Evolutionary conservation across 202 grass and related monocot genomes (phyloP).

Genomic region (Panicum virgatum): DNA sequence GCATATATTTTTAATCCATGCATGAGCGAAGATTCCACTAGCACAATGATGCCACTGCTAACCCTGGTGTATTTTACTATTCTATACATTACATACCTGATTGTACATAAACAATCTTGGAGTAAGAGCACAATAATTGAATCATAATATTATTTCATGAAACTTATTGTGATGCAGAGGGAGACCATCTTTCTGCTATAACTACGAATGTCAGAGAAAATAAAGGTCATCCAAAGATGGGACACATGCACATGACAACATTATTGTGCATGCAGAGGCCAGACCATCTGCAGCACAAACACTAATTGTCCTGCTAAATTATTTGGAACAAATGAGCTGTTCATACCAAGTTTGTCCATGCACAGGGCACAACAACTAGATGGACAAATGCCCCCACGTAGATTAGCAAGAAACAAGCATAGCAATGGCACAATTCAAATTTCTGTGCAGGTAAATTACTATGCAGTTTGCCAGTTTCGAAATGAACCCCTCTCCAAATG

Average conservation of each 20-base stretch:
- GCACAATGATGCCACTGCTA: too few relatives aligned
- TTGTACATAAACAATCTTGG: too few relatives aligned
- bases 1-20: too few relatives aligned
- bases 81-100: too few relatives aligned
- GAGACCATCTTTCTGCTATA: not conserved
- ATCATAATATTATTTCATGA: not conserved
- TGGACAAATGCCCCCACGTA: not conserved
- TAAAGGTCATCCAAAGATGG: not conserved
- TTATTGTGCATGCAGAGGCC: not conserved
- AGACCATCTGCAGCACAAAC: not conserved
- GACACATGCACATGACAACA: not conserved
- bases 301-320: not conserved
- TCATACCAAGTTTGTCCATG: not conserved
- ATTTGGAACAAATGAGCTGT: not conserved
- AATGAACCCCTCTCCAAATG: too few relatives aligned
- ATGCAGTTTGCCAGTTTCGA: too few relatives aligned
- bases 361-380: not conserved
- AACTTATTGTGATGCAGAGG: not conserved
- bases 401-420: not conserved
- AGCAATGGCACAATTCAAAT: not conserved
- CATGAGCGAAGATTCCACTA: too few relatives aligned
- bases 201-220: not conserved
- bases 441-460: too few relatives aligned
- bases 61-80: too few relatives aligned
- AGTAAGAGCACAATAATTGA: too few relatives aligned